Evolutionary conservation across 2,329 filamentous ascomycete species (phyloP), one percentile per base, ranked within the genome.

Genomic region (Calonectria ilicicola): DNA sequence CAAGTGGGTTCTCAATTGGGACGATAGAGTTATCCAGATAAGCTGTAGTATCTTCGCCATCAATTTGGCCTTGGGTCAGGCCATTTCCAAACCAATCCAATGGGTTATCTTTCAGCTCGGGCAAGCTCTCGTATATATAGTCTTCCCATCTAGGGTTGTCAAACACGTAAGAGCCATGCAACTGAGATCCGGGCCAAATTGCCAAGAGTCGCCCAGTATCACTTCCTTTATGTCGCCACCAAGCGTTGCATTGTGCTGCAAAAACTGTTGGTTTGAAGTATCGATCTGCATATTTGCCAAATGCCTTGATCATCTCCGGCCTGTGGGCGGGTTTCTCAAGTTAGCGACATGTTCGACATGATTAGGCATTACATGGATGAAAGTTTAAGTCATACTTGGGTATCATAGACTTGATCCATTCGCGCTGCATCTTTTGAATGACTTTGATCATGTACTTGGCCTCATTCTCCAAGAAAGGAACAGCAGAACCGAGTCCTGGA

Each of bases 341-440:
- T n/a, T n/a, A n/a, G n/a, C n/a, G n/a, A n/a, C n/a, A n/a, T n/a
- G n/a, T n/a, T n/a, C n/a, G n/a, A n/a, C n/a, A n/a, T n/a, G n/a
- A n/a, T n/a, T n/a, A n/a, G n/a, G n/a, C n/a, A 29, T 29, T 10
- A 38, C 14, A 38, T 38, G 35, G 35, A 14, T 38, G 7, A 14
- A 38, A 58, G 40, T 17, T 68, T n/a, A n/a, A n/a, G n/a, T n/a
- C n/a, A n/a, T n/a, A 68, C 65, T 62, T 68, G 23, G 51, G 38
- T 15, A 62, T 23, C 65, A 68, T 68, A 23, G 23, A 35, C 51
- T 68, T 68, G 65, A 62, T 62, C 51, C 65, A 60, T 32, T 68
- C 32, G 32, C 32, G 49, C 23, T 68, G 65, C 12, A 68, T 62
- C 38, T 68, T 68, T 29, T 68, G 51, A 21, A 67, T 67, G 10